These are phyloP conservation scores for Xerocomus cyaneibrunnescens DNA, from an alignment of 1,284 basidiomycete genomes.

Conservation along the genomic window DNA sequence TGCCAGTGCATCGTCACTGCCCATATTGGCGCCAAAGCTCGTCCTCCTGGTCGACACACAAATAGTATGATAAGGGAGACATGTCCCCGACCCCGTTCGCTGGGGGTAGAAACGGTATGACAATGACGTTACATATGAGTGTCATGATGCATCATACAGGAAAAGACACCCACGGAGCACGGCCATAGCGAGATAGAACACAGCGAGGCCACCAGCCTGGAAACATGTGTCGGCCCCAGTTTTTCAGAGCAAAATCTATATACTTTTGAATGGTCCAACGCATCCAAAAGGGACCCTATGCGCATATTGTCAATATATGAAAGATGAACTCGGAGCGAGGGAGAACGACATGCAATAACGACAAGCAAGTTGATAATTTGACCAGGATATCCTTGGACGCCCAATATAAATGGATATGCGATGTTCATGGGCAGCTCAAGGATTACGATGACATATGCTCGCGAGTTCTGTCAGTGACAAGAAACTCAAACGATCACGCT, in stretches of 20 bases:
- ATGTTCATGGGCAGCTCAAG: slow-evolving; percentile 46
- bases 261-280: slow-evolving; percentile 63
- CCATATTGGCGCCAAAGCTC: neutral
- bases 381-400: slow-evolving; percentile 55
- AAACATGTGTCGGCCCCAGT: neutral
- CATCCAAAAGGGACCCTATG: slow-evolving; percentile 57
- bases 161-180: slow-evolving; percentile 44
- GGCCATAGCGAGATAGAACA: slow-evolving; percentile 55
- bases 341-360: slow-evolving; percentile 39
- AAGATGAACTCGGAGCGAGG: neutral
- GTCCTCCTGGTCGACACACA: slow-evolving; percentile 42
- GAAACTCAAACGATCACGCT: too few species aligned
- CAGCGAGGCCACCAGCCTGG: slow-evolving; percentile 59
- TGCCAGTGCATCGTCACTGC: neutral
- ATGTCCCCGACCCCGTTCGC: slow-evolving; percentile 56
- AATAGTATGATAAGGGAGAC: slow-evolving; percentile 58
- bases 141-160: neutral
- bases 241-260: neutral
- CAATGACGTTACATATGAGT: slow-evolving; percentile 33
- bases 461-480: too few species aligned
- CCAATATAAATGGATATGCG: slow-evolving; percentile 54
- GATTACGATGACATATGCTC: slow-evolving; percentile 47
- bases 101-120: slow-evolving; percentile 57
- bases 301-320: neutral
- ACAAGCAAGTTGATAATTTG: slow-evolving; percentile 60